Evolutionary conservation across 768 basidiomycete species (phyloP), one percentile per base, ranked within the genome.

Genomic region (Suillus lakei): DNA sequence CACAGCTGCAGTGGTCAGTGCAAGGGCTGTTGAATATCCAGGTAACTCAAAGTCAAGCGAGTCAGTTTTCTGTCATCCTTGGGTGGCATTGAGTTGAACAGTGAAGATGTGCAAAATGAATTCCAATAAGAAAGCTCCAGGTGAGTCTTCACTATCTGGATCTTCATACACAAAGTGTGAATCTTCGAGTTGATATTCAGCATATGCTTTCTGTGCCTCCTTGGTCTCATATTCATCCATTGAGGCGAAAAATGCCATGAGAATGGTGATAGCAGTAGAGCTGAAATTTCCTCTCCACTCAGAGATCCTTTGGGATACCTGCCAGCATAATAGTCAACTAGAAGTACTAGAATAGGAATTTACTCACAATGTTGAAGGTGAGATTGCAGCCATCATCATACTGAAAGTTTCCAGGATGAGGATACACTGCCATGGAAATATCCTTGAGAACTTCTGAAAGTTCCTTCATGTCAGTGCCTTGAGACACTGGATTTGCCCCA

Each of bases 281-380:
- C 54, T 12, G 6, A 55, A 55, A 16, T 34, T 13, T 6, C 32
- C 54, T 55, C 54, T 55, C 54, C n/a, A 55, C 7, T 55, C 54
- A n/a, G 21, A n/a, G 34, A 55, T n/a, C 54, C 54, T 55, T 55
- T 55, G 34, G 34, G n/a, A n/a, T 36, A 34, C 54, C 54, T 55
- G 34, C 54, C 54, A 55, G 13, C 32, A 55, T 55, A n/a, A 21
- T 55, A 12, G 54, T 55, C 54, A 55, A 21, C 34, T 13, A 55
- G n/a, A 13, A 55, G 54, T 12, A 54, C 54, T 1, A 3, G 32
- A 55, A 55, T 23, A 8, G n/a, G 5, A 36, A 36, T 34, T 55
- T 13, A 55, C 54, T 23, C 12, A 36, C 6, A 2, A 55, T 2
- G 12, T 36, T n/a, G 26, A 36, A 55, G 48, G 48, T 5, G 2